Conservation (phyloP, 371 early-diverging fungal genomes). For the Mortierella sp. region DNA sequence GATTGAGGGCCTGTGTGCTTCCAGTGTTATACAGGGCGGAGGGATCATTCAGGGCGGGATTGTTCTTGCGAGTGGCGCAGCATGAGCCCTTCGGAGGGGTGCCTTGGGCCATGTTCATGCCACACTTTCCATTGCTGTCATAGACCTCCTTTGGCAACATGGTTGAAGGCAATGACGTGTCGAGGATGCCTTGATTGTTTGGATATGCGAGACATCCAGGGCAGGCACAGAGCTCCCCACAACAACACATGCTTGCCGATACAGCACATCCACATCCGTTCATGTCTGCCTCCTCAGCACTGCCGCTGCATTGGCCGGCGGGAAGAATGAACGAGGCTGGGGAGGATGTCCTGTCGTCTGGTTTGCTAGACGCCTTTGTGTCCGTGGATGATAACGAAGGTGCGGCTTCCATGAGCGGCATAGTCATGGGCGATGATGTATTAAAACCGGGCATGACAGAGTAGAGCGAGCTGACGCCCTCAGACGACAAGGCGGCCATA, state of each 20-base stretch:
- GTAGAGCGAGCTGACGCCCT: conserved; percentile 10
- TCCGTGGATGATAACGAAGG: conserved; percentile 1
- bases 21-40: not conserved
- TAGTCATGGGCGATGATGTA: conserved; percentile 7
- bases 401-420: conserved; percentile 1
- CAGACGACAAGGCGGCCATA: conserved; percentile 8
- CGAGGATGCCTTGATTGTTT: conserved; percentile 13
- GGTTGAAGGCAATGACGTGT: not conserved
- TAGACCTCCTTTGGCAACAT: conserved; percentile 1
- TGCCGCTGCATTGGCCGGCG: not conserved
- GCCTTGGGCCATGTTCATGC: no score
- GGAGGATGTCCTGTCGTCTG: conserved; percentile 1
- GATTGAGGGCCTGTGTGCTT: conserved; percentile 16
- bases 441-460: conserved; percentile 1
- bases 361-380: conserved; percentile 21
- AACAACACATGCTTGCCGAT: conserved; percentile 51
- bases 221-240: conserved; percentile 51
- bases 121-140: no score
- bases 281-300: not conserved
- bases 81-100: conserved; percentile 25
- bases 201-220: conserved; percentile 54
- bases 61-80: conserved; percentile 23
- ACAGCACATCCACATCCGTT: conserved; percentile 47
- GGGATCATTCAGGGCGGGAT: not conserved
- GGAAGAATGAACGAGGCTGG: not conserved